Conservation (phyloP, 345 rosid genomes). For the Eucalyptus coolabah region DNA sequence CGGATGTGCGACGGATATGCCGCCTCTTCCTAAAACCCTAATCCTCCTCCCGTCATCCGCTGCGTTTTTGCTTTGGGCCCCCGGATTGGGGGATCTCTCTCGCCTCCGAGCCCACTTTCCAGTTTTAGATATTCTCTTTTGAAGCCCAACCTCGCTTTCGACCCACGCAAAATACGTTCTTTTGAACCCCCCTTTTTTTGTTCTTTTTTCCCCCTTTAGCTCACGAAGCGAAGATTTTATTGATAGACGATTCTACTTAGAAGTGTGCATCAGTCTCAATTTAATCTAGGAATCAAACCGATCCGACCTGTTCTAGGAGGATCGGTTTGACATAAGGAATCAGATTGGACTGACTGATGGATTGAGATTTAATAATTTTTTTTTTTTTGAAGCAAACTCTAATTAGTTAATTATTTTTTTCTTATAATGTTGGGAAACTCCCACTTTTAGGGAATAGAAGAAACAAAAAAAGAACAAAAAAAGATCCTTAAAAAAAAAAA, state of each 20-base stretch:
- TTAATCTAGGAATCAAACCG: rapidly evolving
- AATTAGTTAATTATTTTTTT: rapidly evolving
- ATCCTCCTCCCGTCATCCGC: background rate
- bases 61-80: background rate
- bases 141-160: background rate
- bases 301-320: rapidly evolving
- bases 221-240: background rate
- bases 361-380: background rate
- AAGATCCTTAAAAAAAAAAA: too few species aligned
- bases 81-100: background rate
- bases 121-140: background rate
- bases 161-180: background rate
- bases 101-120: background rate
- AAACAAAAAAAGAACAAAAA: background rate
- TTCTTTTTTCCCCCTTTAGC: background rate
- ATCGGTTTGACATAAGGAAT: too few species aligned
- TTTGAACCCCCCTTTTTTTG: too few species aligned
- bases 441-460: background rate
- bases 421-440: background rate
- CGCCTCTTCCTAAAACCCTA: background rate
- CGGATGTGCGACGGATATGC: background rate
- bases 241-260: background rate
- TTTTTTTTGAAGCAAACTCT: background rate
- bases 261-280: background rate
- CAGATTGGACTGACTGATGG: rapidly evolving